Base-by-base conservation (phyloP, 1,284 basidiomycete genomes). In the Moesziomyces sp. region DNA sequence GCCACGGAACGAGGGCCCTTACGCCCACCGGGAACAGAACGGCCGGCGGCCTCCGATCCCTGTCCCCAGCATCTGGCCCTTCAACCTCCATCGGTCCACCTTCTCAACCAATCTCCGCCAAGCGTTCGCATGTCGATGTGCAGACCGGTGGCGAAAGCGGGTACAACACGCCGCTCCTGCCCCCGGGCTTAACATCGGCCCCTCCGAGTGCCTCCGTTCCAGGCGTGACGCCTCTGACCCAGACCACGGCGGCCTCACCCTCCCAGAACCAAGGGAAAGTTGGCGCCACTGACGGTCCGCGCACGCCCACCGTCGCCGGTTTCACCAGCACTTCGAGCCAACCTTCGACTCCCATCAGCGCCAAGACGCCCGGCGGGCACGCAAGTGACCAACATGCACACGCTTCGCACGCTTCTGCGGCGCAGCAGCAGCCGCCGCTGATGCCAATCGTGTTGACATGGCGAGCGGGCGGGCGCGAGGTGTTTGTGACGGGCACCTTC, bases 401-500 rank as follows among this genome's bases (percentile, higher is more conserved):
- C 18, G 47, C 52, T 38, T 13, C 57, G 28, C 58, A 55, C 18
- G n/a, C 58, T 8, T 38, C 45, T n/a, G 46, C 62, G 14, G 33
- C 38, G 5, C 38, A 59, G 23, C 49, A 52, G 7, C 68, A 76
- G 23, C 24, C 43, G 43, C 47, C 68, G 0, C 40, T 65, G 46
- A 73, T 70, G 69, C 72, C 71, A 10, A 63, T 75, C 23, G 65
- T 61, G 13, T 40, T 73, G 24, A 71, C 76, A 35, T 83, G 81
- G 81, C 75, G 76, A 18, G 79, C 80, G 3, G 76, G 76, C 14
- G 81, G 81, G 7, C 61, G 66, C 33, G 65, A 79, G 38, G 88
- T 89, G 5, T 88, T 85, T 67, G 88, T 89, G 6, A 88, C 88
- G 0, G 88, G 88, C n/a, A 88, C 87, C 4, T 87, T 88, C 81